These are phyloP conservation scores for Neolecta irregularis DNA, from an alignment of 1,139 yeast genomes.

Conservation along the genomic window DNA sequence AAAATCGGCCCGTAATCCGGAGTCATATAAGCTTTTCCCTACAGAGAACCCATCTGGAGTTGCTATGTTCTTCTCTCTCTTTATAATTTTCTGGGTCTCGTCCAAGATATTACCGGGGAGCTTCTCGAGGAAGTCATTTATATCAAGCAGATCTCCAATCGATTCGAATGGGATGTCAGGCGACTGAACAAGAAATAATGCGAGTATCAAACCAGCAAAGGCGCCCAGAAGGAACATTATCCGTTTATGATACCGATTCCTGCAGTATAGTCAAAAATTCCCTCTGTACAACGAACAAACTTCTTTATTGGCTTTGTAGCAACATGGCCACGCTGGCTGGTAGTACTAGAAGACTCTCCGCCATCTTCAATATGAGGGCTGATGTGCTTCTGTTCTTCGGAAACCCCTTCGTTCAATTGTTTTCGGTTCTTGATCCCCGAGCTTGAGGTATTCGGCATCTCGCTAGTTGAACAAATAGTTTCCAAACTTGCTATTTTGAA, in stretches of 20 bases:
- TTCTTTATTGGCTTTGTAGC: too few species aligned
- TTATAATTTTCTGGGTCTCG: slow-evolving; percentile 29
- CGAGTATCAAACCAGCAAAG: slow-evolving; percentile 47
- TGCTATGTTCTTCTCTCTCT: slow-evolving; percentile 18
- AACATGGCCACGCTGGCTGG: too few species aligned
- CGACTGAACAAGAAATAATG: slow-evolving; percentile 47
- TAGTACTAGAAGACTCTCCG: too few species aligned
- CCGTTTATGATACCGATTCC: too few species aligned
- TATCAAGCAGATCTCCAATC: slow-evolving; percentile 34
- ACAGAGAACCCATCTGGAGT: slow-evolving; percentile 77
- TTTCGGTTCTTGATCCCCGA: too few species aligned
- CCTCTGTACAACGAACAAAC: too few species aligned
- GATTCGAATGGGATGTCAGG: slow-evolving; percentile 29
- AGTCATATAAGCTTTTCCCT: slow-evolving; percentile 48
- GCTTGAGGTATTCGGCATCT: too few species aligned
- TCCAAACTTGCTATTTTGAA: too few species aligned
- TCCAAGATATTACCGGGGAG: slow-evolving; percentile 52
- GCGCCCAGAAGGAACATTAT: slow-evolving; percentile 43
- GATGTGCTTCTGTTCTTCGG: too few species aligned
- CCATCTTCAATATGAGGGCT: too few species aligned
- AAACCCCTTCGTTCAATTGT: too few species aligned
- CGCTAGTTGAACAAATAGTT: too few species aligned
- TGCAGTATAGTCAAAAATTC: slow-evolving; percentile 17
- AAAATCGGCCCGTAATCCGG: slow-evolving; percentile 40
- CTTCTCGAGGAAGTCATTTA: slow-evolving; percentile 24